Conservation (phyloP, 768 basidiomycete species). For the Suillus brevipes region DNA sequence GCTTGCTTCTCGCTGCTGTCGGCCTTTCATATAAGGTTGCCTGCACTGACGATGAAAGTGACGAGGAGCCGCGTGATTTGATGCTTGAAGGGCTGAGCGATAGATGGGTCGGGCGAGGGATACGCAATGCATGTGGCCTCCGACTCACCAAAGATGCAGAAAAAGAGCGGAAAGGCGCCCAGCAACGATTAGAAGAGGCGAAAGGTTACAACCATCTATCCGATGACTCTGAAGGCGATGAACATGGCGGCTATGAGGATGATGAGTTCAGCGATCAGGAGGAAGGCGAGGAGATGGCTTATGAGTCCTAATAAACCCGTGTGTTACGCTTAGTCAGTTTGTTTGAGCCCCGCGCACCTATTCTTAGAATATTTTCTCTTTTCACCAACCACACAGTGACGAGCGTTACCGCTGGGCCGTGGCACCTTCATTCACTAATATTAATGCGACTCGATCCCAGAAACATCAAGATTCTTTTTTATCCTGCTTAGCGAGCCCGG, state of each 20-base stretch:
- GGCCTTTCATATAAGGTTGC: slow-evolving; percentile 14
- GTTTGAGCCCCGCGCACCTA: too few relatives aligned
- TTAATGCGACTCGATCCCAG: not conserved
- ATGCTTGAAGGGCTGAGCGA: slow-evolving; percentile 17
- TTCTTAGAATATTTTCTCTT: too few relatives aligned
- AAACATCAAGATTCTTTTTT: too few relatives aligned
- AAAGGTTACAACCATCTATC: not conserved
- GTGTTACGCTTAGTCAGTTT: too few relatives aligned
- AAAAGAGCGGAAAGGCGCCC: slow-evolving; percentile 2
- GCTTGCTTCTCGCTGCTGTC: slow-evolving; percentile 14
- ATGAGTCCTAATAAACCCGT: too few relatives aligned
- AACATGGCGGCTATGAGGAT: not conserved
- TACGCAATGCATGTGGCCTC: slow-evolving; percentile 17
- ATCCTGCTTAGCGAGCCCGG: not conserved
- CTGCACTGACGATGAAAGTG: slow-evolving; percentile 13
- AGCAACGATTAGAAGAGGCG: slow-evolving; percentile 2
- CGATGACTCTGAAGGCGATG: not conserved
- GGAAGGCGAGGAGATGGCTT: not conserved
- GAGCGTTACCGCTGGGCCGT: too few relatives aligned
- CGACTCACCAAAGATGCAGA: slow-evolving; percentile 8
- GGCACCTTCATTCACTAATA: not conserved
- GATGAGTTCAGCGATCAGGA: not conserved
- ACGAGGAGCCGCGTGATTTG: not conserved
- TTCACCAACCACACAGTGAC: too few relatives aligned
- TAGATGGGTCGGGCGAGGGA: slow-evolving; percentile 15